Percentiles rank a stretch among this genome's conserved stretches.
These are phyloP conservation scores for Diaporthe ampelina DNA, from an alignment of 2,329 filamentous ascomycete genomes.

Conservation along the genomic window DNA sequence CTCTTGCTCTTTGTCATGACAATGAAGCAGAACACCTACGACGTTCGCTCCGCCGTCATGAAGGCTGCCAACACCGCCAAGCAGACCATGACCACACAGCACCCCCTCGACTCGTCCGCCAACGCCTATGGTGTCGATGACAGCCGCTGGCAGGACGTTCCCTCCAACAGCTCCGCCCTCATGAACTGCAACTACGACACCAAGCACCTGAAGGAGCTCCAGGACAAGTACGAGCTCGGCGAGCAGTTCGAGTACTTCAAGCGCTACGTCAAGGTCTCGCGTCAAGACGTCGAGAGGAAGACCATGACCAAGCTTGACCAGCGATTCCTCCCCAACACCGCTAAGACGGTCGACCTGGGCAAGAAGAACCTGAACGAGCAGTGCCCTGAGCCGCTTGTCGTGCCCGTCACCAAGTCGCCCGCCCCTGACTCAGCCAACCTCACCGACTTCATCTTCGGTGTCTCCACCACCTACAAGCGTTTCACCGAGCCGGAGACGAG, in stretches of 20 bases:
- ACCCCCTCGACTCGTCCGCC: conserved; percentile 57
- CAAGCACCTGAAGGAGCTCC: conserved; percentile 59
- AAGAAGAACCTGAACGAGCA: conserved; percentile 57
- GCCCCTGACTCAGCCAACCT: conserved; percentile 65
- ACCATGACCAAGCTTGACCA: conserved; percentile 65
- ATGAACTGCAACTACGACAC: conserved; percentile 67
- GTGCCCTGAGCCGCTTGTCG: conserved; percentile 64
- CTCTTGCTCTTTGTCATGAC: conserved; percentile 58
- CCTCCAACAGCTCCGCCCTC: conserved; percentile 55
- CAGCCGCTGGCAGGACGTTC: conserved; percentile 40
- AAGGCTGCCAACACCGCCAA: conserved; percentile 55
- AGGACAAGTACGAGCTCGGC: conserved; percentile 62
- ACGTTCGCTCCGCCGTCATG: conserved; percentile 57
- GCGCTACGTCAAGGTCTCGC: conserved; percentile 66
- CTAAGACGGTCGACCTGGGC: conserved; percentile 63
- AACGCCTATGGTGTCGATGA: conserved; percentile 49
- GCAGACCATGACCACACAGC: conserved; percentile 48
- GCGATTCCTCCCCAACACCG: conserved; percentile 60
- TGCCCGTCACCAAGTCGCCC: conserved; percentile 65
- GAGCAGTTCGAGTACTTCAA: conserved; percentile 69
- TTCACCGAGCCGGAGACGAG: conserved; percentile 66
- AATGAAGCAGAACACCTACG: conserved; percentile 57
- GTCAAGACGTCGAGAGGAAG: conserved; percentile 63
- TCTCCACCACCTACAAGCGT: conserved; percentile 70
- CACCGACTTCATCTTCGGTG: conserved; percentile 71